Conservation (phyloP, 805 yeast genomes). For the Brettanomyces nanus region DNA sequence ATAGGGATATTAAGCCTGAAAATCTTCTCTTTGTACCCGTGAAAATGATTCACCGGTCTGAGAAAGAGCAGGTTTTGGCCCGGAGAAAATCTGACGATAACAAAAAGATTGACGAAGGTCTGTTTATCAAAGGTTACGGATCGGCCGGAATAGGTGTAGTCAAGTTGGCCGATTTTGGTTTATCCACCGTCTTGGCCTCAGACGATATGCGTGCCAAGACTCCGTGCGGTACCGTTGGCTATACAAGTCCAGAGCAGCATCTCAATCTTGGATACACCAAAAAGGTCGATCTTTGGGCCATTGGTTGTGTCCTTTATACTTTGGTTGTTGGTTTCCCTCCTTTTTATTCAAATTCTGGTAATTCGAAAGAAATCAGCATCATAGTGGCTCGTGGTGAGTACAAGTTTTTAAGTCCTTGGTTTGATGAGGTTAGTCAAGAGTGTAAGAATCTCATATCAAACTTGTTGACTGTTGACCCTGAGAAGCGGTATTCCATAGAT, state of each 20-base stretch:
- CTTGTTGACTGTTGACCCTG: slow-evolving; percentile 63
- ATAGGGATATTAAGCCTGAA: slow-evolving; percentile 79
- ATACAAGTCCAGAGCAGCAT: slow-evolving; percentile 68
- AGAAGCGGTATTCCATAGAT: slow-evolving; percentile 56
- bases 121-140: slow-evolving; percentile 42
- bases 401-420: slow-evolving; percentile 76
- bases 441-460: slow-evolving; percentile 63
- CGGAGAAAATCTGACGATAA: slow-evolving; percentile 50
- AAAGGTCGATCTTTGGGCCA: slow-evolving; percentile 66
- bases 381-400: slow-evolving; percentile 68
- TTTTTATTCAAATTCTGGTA: slow-evolving; percentile 55
- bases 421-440: slow-evolving; percentile 71
- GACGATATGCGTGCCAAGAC: slow-evolving; percentile 45
- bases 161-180: slow-evolving; percentile 63
- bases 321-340: slow-evolving; percentile 70
- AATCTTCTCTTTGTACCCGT: slow-evolving; percentile 59
- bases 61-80: slow-evolving; percentile 34
- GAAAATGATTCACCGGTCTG: slow-evolving; percentile 33
- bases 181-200: slow-evolving; percentile 44
- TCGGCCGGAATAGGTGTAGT: slow-evolving; percentile 58
- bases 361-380: slow-evolving; percentile 49
- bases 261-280: slow-evolving; percentile 52
- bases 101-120: slow-evolving; percentile 55
- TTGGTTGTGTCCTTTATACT: slow-evolving; percentile 65
- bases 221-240: slow-evolving; percentile 72